Conservation (phyloP, 345 rosid genomes). For the Abelmoschus esculentus region DNA sequence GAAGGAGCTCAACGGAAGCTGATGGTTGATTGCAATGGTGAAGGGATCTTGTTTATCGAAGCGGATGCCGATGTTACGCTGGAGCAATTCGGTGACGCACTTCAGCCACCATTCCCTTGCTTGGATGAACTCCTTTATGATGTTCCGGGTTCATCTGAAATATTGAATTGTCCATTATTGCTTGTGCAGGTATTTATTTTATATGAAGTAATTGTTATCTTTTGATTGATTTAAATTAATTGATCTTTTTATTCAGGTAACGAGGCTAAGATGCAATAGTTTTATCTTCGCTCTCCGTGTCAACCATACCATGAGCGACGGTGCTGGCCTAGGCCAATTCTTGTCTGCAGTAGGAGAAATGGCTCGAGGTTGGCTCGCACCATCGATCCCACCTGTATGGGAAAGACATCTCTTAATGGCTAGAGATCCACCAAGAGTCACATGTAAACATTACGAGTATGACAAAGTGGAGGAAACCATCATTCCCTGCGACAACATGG, state of each 20-base stretch:
- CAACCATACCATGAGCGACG: slow-evolving; percentile 48
- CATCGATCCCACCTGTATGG: slow-evolving; percentile 39
- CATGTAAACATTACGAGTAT: slow-evolving; percentile 38
- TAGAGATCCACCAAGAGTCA: slow-evolving; percentile 24
- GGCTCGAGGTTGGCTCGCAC: slow-evolving; percentile 24
- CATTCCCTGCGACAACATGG: slow-evolving; percentile 20
- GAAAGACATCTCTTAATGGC: slow-evolving; percentile 34
- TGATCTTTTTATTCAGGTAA: no score
- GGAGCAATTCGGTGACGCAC: no score
- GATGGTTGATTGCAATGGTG: neutral
- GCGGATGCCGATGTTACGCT: no score
- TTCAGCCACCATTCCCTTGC: no score
- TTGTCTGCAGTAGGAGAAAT: slow-evolving; percentile 36
- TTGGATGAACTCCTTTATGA: no score
- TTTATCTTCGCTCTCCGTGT: slow-evolving; percentile 33
- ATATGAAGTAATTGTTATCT: no score
- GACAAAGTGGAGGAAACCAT: slow-evolving; percentile 22
- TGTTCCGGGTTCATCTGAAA: neutral
- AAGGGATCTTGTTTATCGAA: neutral
- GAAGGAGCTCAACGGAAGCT: no score
- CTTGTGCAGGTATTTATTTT: neutral
- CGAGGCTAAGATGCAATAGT: slow-evolving; percentile 19
- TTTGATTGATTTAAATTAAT: no score
- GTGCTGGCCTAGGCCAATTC: slow-evolving; percentile 32
- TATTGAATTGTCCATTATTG: neutral